Evolutionary conservation across 177 flowering plant species (phyloP).

Genomic region (Viscum album): DNA sequence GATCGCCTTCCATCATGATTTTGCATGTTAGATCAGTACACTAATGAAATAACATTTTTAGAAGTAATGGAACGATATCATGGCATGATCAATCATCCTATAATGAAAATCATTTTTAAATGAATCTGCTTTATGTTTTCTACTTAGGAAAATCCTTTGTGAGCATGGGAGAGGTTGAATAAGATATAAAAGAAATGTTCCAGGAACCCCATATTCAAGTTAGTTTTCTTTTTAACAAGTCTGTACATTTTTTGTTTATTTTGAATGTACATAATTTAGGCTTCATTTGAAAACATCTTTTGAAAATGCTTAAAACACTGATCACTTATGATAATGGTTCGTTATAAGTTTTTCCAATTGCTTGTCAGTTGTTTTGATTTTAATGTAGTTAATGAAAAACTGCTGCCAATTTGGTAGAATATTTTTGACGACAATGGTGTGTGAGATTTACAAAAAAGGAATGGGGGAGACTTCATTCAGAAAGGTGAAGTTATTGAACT

Average conservation of each 20-base stretch:
- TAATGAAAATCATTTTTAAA: no score
- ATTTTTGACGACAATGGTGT: slow-evolving; percentile 79
- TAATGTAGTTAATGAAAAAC: slow-evolving; percentile 54
- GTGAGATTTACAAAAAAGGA: slow-evolving; percentile 82
- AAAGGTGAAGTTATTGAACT: slow-evolving; percentile 33
- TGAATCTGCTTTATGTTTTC: no score
- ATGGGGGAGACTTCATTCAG: slow-evolving; percentile 86
- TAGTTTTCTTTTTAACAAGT: slow-evolving; percentile 15
- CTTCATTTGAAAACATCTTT: no score
- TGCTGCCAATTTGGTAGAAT: slow-evolving; percentile 69
- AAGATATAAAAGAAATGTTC: slow-evolving; percentile 97
- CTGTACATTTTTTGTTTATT: neutral
- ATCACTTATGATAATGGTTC: no score
- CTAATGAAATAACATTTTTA: no score
- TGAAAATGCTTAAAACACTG: no score
- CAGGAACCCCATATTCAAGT: slow-evolving; percentile 98
- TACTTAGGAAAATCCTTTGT: slow-evolving; percentile 52
- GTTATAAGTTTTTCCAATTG: no score
- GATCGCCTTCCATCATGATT: no score
- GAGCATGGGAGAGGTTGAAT: slow-evolving; percentile 79
- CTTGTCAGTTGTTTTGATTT: no score
- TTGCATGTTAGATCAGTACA: no score
- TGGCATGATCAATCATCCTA: no score
- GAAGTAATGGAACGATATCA: no score
- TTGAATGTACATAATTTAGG: neutral